Evolutionary conservation across 768 basidiomycete species (phyloP).

Genomic region (Tulasnella sp.): DNA sequence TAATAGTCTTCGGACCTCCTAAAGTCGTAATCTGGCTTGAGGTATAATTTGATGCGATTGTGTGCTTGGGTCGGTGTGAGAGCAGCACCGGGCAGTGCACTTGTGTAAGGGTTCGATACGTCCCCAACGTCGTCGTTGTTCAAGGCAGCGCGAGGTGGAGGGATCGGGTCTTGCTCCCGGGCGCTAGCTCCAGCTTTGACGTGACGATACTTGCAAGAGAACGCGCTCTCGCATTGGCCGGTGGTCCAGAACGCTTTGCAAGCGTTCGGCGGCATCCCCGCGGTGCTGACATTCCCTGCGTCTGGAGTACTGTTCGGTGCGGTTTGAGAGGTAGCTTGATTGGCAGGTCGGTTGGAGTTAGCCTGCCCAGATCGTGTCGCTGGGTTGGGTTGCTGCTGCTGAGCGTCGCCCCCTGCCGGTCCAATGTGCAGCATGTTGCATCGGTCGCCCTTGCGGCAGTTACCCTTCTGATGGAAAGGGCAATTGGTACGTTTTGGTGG

Average conservation of each 20-base stretch:
- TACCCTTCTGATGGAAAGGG: neutral
- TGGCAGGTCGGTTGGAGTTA: neutral
- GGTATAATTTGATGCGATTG: neutral
- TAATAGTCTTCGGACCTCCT: neutral
- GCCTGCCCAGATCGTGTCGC: neutral
- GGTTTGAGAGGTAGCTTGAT: neutral
- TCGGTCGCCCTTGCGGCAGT: neutral
- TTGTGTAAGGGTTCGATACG: neutral
- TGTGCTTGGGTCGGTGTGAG: slow-evolving; percentile 16
- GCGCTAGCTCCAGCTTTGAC: neutral
- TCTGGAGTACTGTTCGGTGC: neutral
- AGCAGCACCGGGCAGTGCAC: neutral
- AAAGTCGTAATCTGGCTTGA: slow-evolving; percentile 18
- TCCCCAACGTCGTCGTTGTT: neutral
- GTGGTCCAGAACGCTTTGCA: neutral
- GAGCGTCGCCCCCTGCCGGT: neutral
- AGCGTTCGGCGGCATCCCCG: neutral
- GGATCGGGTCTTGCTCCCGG: neutral
- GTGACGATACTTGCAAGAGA: slow-evolving; percentile 12
- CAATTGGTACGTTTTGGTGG: neutral
- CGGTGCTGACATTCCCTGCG: neutral
- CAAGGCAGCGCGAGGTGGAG: neutral
- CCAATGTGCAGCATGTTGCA: neutral
- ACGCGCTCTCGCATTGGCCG: neutral
- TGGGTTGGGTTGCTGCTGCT: neutral